Percentiles rank a stretch among this genome's conserved stretches.
Conservation (phyloP, 1,284 basidiomycete genomes). For the Malassezia brasiliensis region DNA sequence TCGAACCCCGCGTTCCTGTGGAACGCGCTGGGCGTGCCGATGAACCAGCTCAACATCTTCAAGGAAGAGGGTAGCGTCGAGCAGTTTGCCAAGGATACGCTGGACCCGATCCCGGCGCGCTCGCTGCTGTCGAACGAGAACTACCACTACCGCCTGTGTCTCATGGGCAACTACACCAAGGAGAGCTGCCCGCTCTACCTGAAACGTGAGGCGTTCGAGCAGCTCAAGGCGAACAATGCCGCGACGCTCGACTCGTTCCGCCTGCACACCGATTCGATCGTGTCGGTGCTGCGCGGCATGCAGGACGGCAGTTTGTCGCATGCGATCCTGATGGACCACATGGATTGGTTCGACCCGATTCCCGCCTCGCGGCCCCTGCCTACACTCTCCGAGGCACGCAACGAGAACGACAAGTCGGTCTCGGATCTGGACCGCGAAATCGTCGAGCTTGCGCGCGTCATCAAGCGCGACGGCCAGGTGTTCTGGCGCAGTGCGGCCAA, state of each 20-base stretch:
- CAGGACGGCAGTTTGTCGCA: conserved; percentile 37
- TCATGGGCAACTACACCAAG: conserved; percentile 60
- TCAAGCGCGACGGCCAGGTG: conserved; percentile 59
- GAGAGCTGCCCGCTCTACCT: conserved; percentile 67
- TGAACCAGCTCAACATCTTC: conserved; percentile 64
- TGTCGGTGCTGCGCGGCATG: conserved; percentile 55
- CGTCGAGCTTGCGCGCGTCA: conserved; percentile 57
- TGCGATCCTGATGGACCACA: conserved; percentile 66
- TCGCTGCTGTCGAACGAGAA: conserved; percentile 39
- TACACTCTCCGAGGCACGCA: conserved; percentile 39
- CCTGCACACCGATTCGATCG: conserved; percentile 67
- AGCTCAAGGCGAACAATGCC: conserved; percentile 54
- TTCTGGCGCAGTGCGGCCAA: conserved; percentile 65
- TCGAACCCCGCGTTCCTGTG: conserved; percentile 58
- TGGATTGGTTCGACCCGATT: conserved; percentile 64
- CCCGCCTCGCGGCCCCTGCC: conserved; percentile 51
- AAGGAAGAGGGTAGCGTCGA: conserved; percentile 57
- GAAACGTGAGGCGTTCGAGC: conserved; percentile 59
- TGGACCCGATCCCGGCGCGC: conserved; percentile 39
- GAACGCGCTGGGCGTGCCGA: conserved; percentile 71
- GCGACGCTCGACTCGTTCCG: conserved; percentile 58
- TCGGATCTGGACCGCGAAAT: conserved; percentile 59
- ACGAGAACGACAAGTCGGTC: conserved; percentile 49
- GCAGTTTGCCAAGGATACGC: conserved; percentile 47
- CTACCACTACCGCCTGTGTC: conserved; percentile 51